phyloP scores from a whole-genome alignment of 257 asterid genomes.

The Jaltomata sinuosa region DNA sequence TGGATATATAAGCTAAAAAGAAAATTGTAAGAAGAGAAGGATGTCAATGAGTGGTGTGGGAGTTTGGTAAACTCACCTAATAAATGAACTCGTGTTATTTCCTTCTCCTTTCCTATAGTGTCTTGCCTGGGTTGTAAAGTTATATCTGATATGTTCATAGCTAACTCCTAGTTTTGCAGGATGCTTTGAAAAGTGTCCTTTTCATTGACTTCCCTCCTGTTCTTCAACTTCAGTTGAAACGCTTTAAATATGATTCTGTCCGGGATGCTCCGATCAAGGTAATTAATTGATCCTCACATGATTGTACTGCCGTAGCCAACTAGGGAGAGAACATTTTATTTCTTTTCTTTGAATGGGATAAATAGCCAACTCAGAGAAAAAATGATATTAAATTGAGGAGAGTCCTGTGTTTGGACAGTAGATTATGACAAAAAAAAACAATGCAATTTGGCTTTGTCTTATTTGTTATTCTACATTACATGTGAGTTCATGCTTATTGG shows the following conservation, averaged over 20 bases:
- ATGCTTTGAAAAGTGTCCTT: conserved; percentile 75
- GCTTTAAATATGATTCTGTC: conserved; percentile 70
- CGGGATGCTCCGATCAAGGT: conserved; percentile 86
- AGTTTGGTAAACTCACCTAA: not conserved
- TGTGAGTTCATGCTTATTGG: not conserved
- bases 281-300: not conserved
- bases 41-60: not conserved
- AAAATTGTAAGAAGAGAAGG: no score
- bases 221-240: conserved; percentile 73
- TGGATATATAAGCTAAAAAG: not conserved
- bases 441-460: not conserved
- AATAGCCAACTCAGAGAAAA: not conserved
- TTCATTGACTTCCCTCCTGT: conserved; percentile 82
- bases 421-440: not conserved
- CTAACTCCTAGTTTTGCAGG: conserved; percentile 32
- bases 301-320: not conserved
- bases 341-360: not conserved
- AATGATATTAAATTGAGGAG: not conserved
- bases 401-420: not conserved
- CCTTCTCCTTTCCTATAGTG: not conserved
- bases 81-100: not conserved
- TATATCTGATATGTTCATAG: not conserved
- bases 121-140: not conserved
- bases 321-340: not conserved
- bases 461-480: not conserved